Base-by-base conservation (phyloP, 805 yeast species). In the Candida oleophila region DNA sequence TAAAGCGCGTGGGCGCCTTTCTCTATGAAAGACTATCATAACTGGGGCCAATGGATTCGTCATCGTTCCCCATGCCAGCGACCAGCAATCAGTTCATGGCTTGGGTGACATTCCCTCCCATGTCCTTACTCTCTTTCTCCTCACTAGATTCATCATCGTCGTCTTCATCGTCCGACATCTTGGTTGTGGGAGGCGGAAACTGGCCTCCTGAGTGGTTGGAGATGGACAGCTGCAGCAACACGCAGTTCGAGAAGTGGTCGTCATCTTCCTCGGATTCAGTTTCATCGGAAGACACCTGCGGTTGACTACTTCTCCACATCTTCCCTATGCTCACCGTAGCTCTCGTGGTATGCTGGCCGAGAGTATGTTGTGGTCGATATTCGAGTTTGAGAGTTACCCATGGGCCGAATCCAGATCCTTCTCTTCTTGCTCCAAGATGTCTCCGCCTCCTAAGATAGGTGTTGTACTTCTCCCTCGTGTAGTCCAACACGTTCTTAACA, bases 381-480 rank as follows among this genome's bases (percentile, higher is more conserved):
- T 56, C 7, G 64, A 60, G 43, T 68, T 69, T 34, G 66, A 63
- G 7, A 58, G 57, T 45, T 66, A 53, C 3, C 65, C 65, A 2
- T 37, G 9, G 20, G 40, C 4, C 14, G 30, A 7, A 11, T 5
- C 16, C 40, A 34, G 11, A 18, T 5, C 5, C 11, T 25, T 25
- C 11, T 15, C 65, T 44, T 61, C 62, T 40, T 68, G 71, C 42
- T 68, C 75, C 25, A 67, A 66, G 16, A 68, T 58, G 43, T 70
- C 74, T 2, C 69, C 73, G 14, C 92, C 95, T 18, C 99, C 99
- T 38, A 94, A 74, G 28, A 92, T 86, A 9, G 96, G n/a, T 89
- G 65, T 92, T 94, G 66, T 94, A 94, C 68, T 90, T 91, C 62
- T 90, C 96, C 54, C 99, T 78, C 2, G 96, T 89, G 57, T 89